Evolutionary conservation across 192 early-diverging fungal species (phyloP).

Genomic region (Coemansia sp.): DNA sequence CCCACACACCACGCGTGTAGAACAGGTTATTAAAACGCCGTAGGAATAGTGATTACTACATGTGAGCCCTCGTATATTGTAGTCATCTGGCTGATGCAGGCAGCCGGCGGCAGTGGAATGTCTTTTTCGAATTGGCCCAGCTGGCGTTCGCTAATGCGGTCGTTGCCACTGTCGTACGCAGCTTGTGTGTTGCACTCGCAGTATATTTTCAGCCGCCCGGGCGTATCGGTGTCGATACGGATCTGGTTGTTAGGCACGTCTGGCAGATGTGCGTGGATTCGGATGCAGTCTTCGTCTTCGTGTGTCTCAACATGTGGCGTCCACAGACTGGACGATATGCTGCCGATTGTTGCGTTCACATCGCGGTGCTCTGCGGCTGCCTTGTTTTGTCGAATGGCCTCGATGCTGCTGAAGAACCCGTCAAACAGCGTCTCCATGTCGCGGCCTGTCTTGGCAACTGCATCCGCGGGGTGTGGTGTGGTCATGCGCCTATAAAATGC

Average conservation of each 20-base stretch:
- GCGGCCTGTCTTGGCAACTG: conserved; percentile 27
- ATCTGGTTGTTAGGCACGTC: conserved; percentile 42
- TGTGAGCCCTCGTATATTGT: conserved; percentile 16
- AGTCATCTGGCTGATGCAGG: conserved; percentile 34
- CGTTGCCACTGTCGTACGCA: conserved; percentile 29
- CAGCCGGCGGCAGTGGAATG: conserved; percentile 40
- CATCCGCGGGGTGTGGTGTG: neutral
- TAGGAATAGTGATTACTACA: conserved; percentile 21
- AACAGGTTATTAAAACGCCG: too few relatives aligned
- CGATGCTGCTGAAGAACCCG: conserved; percentile 52
- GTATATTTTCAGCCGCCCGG: conserved; percentile 41
- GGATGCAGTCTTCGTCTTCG: conserved; percentile 22
- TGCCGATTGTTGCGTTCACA: conserved; percentile 36
- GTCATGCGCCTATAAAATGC: neutral
- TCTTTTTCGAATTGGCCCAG: conserved; percentile 56
- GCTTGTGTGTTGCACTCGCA: conserved; percentile 43
- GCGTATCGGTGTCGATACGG: conserved; percentile 36
- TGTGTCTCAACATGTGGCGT: conserved; percentile 32
- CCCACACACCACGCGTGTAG: too few relatives aligned
- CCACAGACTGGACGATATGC: conserved; percentile 44
- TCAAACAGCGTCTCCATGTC: conserved; percentile 48
- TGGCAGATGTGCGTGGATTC: conserved; percentile 28
- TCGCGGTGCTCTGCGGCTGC: conserved; percentile 6
- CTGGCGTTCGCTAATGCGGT: conserved; percentile 41
- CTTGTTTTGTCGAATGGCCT: conserved; percentile 30